phyloP scores from a whole-genome alignment of 805 yeast genomes.

The Cephaloascus albidus region DNA sequence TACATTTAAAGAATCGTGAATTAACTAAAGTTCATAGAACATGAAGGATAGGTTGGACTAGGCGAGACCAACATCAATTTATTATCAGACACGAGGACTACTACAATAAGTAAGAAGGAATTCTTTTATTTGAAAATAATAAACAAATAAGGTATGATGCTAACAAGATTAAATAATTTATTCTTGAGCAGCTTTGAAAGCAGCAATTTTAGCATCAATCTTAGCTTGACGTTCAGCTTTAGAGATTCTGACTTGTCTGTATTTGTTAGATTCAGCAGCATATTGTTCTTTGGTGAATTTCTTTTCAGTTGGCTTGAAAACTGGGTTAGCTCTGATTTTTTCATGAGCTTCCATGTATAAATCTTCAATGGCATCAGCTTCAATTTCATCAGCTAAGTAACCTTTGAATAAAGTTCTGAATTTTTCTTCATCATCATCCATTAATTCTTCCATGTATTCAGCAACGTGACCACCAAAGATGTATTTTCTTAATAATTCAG shows the following conservation, averaged over 20 bases:
- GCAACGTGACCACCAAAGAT: constrained; percentile 99
- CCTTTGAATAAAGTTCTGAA: constrained; percentile 93
- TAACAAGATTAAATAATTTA: constrained; percentile 9
- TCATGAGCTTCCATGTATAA: constrained; percentile 91
- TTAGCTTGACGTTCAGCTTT: constrained; percentile 83
- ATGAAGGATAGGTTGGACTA: too few species aligned
- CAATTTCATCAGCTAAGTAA: constrained; percentile 94
- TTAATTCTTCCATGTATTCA: constrained; percentile 99
- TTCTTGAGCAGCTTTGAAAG: constrained; percentile 51
- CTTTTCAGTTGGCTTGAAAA: constrained; percentile 80
- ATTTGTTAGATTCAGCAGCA: constrained; percentile 94
- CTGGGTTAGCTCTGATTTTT: constrained; percentile 93
- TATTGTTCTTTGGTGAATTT: constrained; percentile 96
- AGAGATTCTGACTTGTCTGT: constrained; percentile 82
- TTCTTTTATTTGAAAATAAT: too few species aligned
- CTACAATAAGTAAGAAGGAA: too few species aligned
- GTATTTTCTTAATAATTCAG: constrained; percentile 96
- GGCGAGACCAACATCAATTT: too few species aligned
- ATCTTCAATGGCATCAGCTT: constrained; percentile 95
- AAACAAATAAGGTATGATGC: neutral
- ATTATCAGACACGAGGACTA: too few species aligned
- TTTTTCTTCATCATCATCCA: constrained; percentile 99
- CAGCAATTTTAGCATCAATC: constrained; percentile 90
- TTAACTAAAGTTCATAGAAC: too few species aligned
- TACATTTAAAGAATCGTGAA: too few species aligned